Evolutionary conservation across 257 asterid species (phyloP).

Genomic region (Pogostemon cablin): DNA sequence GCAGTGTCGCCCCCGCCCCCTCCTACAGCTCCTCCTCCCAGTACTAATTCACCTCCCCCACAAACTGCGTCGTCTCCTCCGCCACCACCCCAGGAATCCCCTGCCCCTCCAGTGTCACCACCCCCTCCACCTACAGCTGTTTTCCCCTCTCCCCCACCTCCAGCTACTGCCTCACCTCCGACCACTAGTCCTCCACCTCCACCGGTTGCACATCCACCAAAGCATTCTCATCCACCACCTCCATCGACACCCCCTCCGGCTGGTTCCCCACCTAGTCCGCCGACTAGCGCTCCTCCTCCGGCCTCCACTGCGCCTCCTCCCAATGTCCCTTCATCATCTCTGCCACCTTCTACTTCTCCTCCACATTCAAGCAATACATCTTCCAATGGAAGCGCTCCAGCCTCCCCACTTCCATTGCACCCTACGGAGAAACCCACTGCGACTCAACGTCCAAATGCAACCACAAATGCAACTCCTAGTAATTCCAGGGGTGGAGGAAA

Average conservation of each 20-base stretch:
- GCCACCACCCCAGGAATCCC: constrained; percentile 48
- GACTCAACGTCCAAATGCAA: constrained; percentile 45
- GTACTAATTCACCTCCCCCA: constrained; percentile 42
- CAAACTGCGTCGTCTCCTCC: constrained; percentile 39
- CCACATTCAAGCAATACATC: constrained; percentile 46
- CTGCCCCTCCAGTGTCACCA: constrained; percentile 46
- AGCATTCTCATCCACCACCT: constrained; percentile 54
- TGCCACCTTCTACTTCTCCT: constrained; percentile 51
- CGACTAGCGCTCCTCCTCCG: constrained; percentile 41
- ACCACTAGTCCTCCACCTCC: constrained; percentile 52
- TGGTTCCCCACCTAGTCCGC: constrained; percentile 43
- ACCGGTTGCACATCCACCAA: constrained; percentile 43
- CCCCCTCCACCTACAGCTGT: constrained; percentile 49
- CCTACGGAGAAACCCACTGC: constrained; percentile 73
- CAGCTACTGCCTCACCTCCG: constrained; percentile 51
- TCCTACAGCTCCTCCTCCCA: constrained; percentile 42
- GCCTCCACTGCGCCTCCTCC: constrained; percentile 43
- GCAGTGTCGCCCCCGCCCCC: constrained; percentile 41
- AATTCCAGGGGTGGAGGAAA: constrained; percentile 44
- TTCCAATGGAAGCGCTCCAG: constrained; percentile 33
- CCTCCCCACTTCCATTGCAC: constrained; percentile 41
- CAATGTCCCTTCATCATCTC: constrained; percentile 28
- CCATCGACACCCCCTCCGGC: constrained; percentile 47
- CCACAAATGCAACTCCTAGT: constrained; percentile 43
- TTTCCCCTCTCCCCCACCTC: constrained; percentile 50